Base-by-base conservation (phyloP, 2,329 filamentous ascomycete genomes). In the Ceratocystis variospora region DNA sequence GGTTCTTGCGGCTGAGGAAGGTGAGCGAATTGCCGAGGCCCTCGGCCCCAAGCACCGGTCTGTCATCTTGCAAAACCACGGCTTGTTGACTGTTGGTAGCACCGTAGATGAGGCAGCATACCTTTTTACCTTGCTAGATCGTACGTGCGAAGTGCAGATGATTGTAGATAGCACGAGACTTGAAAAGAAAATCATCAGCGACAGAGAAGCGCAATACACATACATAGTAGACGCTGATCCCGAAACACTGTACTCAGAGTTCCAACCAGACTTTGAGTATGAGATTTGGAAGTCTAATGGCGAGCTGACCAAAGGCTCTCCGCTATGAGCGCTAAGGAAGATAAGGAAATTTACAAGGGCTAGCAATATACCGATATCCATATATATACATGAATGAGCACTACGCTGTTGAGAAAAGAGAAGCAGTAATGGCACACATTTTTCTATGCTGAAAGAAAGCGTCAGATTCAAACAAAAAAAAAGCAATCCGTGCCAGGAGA, bases 61-160 rank as follows among this genome's bases (percentile, higher is more conserved):
- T 0, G 76, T 83, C 66, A 83, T 88, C 37, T 73, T 88, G 33
- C 76, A 82, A 62, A 88, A 88, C 69, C 85, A 88, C 71, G 86
- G 86, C 0, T 72, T 88, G 12, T 72, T 88, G 55, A 87, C 84
- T 0, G 83, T 84, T 0, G 85, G 86, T 0, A 72, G 72, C 0
- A 88, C 85, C 0, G 85, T 88, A 0, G 86, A 88, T 67, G 85
- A 88, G 73, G 85, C 86, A 0, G 83, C 83, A 0, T 87, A 83
- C 70, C 72, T 87, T 12, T 87, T 86, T 71, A 81, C 80, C 10
- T 55, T n/a, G 55, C 59, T 75, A 70, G 74, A 76, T 61, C 69
- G 73, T 65, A 72, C 71, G 1, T 76, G 74, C 50, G 71, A 75
- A 63, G 71, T 74, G 3, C 74, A 76, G 69, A 67, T 76, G 6